A percentile compares a stretch with the other conserved stretches of the same genome.
phyloP scores from a whole-genome alignment of 495 filamentous ascomycete species.

The Podospora appendiculata region DNA sequence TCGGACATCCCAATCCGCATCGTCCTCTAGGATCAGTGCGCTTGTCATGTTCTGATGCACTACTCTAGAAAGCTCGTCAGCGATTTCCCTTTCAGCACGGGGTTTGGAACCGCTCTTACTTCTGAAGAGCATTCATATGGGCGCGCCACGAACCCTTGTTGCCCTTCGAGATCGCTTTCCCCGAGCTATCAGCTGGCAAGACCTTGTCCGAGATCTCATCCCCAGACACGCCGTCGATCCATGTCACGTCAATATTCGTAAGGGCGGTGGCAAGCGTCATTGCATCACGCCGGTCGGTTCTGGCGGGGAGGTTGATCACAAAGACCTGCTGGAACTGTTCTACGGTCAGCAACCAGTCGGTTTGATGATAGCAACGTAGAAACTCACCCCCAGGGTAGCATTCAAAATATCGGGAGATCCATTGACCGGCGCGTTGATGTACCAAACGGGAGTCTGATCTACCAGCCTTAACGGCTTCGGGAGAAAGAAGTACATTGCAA shows the following conservation, averaged over 20 bases:
- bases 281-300: conserved; percentile 57
- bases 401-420: conserved; percentile 14
- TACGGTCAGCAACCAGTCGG: neutral
- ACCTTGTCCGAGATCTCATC: conserved; percentile 29
- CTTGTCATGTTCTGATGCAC: conserved; percentile 27
- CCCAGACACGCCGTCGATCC: conserved; percentile 45
- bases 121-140: conserved; percentile 37
- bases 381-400: conserved; percentile 22
- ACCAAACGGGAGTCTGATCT: neutral
- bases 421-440: neutral
- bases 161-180: conserved; percentile 13
- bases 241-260: conserved; percentile 45
- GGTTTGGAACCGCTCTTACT: conserved; percentile 2
- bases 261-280: conserved; percentile 46
- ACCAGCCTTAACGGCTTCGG: neutral
- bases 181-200: conserved; percentile 12
- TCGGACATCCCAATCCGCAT: conserved; percentile 43
- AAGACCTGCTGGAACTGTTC: conserved; percentile 53
- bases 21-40: conserved; percentile 43
- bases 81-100: too few relatives aligned
- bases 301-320: conserved; percentile 52
- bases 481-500: conserved; percentile 5
- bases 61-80: conserved; percentile 9
- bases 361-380: neutral
- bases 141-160: conserved; percentile 37